A percentile compares a stretch with the other conserved stretches of the same genome.
phyloP scores from a whole-genome alignment of 202 grass and related monocot genomes.

The Cymbopogon flexuosus region DNA sequence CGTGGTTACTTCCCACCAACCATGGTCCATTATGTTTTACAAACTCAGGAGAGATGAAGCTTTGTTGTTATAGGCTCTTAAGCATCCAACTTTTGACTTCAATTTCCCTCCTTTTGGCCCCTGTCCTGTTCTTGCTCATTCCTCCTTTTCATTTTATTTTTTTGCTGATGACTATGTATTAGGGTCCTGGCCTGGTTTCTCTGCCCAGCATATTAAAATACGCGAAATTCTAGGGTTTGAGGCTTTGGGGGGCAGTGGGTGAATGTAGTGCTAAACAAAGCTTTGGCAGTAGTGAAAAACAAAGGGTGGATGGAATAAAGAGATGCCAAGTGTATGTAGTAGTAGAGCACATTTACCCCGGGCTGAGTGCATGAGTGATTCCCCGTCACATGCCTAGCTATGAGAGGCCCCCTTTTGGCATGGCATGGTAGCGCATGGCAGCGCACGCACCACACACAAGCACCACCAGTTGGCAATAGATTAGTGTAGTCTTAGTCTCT shows the following conservation, averaged over 20 bases:
- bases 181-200: conserved; percentile 23
- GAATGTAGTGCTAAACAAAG: neutral
- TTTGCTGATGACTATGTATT: no score
- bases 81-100: neutral
- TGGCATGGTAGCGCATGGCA: conserved; percentile 8
- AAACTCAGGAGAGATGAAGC: no score
- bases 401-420: neutral
- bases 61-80: neutral
- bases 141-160: neutral
- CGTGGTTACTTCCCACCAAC: conserved; percentile 6
- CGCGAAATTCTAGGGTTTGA: neutral
- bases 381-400: conserved; percentile 3
- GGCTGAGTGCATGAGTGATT: neutral
- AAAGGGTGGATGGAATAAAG: neutral
- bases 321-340: conserved; percentile 17
- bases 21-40: neutral
- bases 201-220: neutral
- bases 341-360: neutral
- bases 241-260: neutral
- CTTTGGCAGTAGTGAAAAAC: neutral
- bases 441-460: conserved; percentile 22
- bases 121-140: neutral
- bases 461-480: neutral
- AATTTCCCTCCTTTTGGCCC: neutral
- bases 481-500: no score